Evolutionary conservation across 2,329 filamentous ascomycete species (phyloP), one percentile per base, ranked within the genome.

Genomic region (Fusarium hainanense): DNA sequence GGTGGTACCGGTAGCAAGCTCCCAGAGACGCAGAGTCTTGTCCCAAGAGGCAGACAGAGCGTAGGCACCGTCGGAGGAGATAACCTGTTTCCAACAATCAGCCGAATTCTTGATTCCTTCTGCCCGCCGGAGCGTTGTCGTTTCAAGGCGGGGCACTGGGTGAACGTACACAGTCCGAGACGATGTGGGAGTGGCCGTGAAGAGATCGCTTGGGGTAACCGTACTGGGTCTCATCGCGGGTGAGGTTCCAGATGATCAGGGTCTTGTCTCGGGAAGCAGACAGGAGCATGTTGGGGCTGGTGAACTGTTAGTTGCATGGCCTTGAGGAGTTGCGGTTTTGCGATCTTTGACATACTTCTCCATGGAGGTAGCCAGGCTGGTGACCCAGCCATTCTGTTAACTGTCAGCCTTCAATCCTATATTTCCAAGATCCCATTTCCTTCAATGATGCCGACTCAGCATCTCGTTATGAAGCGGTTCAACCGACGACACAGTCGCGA

Each of bases 171-270:
- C 96, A 98, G 92, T 99, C 96, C 84, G 96, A 98, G 83, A 99
- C 94, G 84, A 99, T 99, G 92, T 99, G 96, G 75, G 94, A 98
- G 90, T 99, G 96, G 81, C 96, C 96, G 87, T 97, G 92, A 78
- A 99, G 94, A 82, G 93, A 97, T 87, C 96, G 92, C 91, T 99
- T 98, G 82, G 96, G 96, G 90, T 97, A 97, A 79, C 96, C 96
- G 89, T 98, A 99, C 82, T 93, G 92, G 83, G 91, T 90, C 88
- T 98, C 96, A 85, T 98, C 94, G 86, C 96, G 95, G 85, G 96
- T 98, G 81, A 99, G 90, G 90, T 98, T 97, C 96, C 96, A 99
- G 90, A 99, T 97, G 88, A 99, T 99, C 84, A 99, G 89, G 77
- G 93, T 93, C 92, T 98, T 98, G 90, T 99, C 96, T 87, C 96